Conservation (phyloP, 495 filamentous ascomycete species). For the Annulohypoxylon maeteangense region DNA sequence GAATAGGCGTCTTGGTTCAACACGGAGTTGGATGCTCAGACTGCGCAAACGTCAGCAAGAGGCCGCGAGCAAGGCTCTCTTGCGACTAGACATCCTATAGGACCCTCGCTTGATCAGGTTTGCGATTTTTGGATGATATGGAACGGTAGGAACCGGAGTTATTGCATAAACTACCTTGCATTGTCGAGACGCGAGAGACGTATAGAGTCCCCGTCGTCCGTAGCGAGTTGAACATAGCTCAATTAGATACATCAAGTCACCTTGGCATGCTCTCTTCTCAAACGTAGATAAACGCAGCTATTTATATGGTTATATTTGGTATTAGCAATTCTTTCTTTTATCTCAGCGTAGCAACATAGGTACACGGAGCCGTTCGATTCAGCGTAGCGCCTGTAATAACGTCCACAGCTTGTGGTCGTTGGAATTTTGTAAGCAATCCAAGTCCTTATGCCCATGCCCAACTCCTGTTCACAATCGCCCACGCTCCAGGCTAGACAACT, state of each 20-base stretch:
- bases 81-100: conserved; percentile 26
- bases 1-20: conserved; percentile 35
- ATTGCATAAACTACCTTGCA: conserved; percentile 44
- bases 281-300: conserved; percentile 9
- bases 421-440: background rate
- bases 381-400: background rate
- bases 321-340: background rate
- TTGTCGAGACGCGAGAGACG: conserved; percentile 37
- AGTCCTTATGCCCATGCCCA: background rate
- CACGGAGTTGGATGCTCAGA: conserved; percentile 37
- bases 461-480: background rate
- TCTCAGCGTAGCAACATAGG: conserved; percentile 4
- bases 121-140: conserved; percentile 24
- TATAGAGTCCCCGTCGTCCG: conserved; percentile 30
- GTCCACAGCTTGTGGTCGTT: background rate
- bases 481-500: background rate
- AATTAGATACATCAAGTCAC: conserved; percentile 46
- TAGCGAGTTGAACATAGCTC: conserved; percentile 37
- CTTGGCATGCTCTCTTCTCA: conserved; percentile 12
- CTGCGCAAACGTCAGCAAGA: conserved; percentile 29
- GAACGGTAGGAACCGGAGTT: conserved; percentile 42
- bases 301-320: conserved; percentile 14
- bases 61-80: conserved; percentile 13
- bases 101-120: conserved; percentile 37
- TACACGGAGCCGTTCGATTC: background rate